Percentiles rank a stretch among this genome's conserved stretches.
Evolutionary conservation across 305 asterid genomes (phyloP).

Genomic region (Ajuga reptans): DNA sequence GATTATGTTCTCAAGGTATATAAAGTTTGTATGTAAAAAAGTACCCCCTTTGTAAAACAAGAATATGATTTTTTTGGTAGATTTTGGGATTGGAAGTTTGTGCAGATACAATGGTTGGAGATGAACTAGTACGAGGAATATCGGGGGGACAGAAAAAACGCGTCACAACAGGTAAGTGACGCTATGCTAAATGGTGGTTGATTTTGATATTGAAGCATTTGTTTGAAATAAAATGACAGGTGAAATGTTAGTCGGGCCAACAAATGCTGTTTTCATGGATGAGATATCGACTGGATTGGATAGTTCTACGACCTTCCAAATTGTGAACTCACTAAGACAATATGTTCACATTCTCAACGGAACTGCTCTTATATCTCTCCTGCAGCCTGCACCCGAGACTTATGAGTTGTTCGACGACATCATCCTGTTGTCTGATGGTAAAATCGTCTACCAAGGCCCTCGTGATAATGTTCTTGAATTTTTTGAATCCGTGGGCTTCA

Average conservation of each 20-base stretch:
- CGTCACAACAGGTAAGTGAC: conserved; percentile 46
- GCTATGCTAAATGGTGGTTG: background rate
- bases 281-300: conserved; percentile 71
- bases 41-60: background rate
- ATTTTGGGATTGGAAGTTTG: conserved; percentile 53
- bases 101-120: conserved; percentile 58
- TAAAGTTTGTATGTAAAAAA: background rate
- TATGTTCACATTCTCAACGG: conserved; percentile 50
- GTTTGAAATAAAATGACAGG: conserved; percentile 26
- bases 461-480: conserved; percentile 52
- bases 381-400: conserved; percentile 96
- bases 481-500: conserved; percentile 45
- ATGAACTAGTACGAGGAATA: conserved; percentile 46
- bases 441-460: conserved; percentile 88
- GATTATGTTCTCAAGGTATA: conserved; percentile 38
- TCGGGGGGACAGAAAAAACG: conserved; percentile 65
- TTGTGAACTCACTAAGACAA: conserved; percentile 44
- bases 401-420: conserved; percentile 83
- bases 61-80: conserved; percentile 33
- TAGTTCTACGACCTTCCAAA: conserved; percentile 58
- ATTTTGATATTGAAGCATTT: background rate
- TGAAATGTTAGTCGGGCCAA: conserved; percentile 62
- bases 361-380: conserved; percentile 75
- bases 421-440: conserved; percentile 81
- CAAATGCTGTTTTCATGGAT: conserved; percentile 56